phyloP scores from a whole-genome alignment of 176 grass and related monocot species.

The Oryza longistaminata region DNA sequence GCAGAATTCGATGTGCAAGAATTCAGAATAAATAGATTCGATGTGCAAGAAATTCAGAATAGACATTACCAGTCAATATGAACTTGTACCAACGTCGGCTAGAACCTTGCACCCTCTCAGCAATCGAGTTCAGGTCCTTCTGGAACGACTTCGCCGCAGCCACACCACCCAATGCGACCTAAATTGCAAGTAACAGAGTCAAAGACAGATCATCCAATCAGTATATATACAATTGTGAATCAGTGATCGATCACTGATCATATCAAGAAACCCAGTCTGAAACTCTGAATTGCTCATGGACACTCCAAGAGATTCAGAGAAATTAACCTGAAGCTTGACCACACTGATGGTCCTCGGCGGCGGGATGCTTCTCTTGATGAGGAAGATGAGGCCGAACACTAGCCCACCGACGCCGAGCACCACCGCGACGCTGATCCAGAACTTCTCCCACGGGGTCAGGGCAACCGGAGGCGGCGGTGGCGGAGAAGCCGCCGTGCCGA shows the following conservation, averaged over 20 bases:
- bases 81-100: conserved; percentile 40
- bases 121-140: conserved; percentile 39
- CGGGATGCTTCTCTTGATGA: not conserved
- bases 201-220: too few relatives aligned
- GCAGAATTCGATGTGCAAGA: too few relatives aligned
- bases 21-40: not conserved
- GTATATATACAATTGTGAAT: too few relatives aligned
- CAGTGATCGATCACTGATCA: not conserved
- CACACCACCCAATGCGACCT: too few relatives aligned
- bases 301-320: not conserved
- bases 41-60: not conserved
- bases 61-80: conserved; percentile 33
- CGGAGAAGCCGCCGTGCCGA: conserved; percentile 11
- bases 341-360: conserved; percentile 18
- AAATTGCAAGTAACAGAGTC: too few relatives aligned
- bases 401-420: too few relatives aligned
- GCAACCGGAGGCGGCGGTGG: not conserved
- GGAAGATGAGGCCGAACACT: not conserved
- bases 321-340: conserved; percentile 43
- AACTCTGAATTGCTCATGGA: not conserved
- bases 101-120: conserved; percentile 31
- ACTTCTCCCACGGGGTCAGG: not conserved
- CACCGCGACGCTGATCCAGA: not conserved
- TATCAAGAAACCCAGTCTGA: not conserved
- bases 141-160: conserved; percentile 27